These are phyloP conservation scores for Isatis tinctoria DNA, from an alignment of 345 rosid genomes.

Conservation along the genomic window DNA sequence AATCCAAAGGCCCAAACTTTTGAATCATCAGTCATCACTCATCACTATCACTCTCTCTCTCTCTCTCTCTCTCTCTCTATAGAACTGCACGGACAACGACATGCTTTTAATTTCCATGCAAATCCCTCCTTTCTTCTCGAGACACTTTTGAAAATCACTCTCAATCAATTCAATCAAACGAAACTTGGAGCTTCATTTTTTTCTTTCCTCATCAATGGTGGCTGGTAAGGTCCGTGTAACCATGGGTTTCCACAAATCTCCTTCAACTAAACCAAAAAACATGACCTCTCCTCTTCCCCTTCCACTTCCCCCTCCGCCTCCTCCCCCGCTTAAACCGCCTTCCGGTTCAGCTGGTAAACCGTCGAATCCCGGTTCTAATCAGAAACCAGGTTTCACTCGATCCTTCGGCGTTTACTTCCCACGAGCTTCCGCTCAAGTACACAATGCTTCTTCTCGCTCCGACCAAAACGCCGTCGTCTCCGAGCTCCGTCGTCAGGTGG, in stretches of 20 bases:
- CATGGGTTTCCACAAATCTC: conserved; percentile 84
- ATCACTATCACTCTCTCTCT: conserved; percentile 25
- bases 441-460: conserved; percentile 41
- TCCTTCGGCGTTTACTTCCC: conserved; percentile 90
- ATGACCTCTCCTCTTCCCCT: conserved; percentile 20
- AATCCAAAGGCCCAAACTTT: conserved; percentile 27
- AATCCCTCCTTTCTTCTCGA: conserved; percentile 22
- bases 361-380: background rate
- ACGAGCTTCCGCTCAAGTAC: conserved; percentile 93
- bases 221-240: conserved; percentile 81
- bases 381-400: conserved; percentile 54
- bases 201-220: conserved; percentile 47
- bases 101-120: conserved; percentile 35
- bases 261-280: conserved; percentile 33
- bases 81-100: conserved; percentile 34
- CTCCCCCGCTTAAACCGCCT: conserved; percentile 30
- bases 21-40: conserved; percentile 27
- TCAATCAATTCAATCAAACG: background rate
- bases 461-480: conserved; percentile 51
- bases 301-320: conserved; percentile 38
- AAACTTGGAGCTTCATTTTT: background rate
- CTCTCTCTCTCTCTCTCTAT: conserved; percentile 21
- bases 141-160: background rate
- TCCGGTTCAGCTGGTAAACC: conserved; percentile 26
- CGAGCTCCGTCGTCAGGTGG: conserved; percentile 73